phyloP scores from a whole-genome alignment of 768 basidiomycete genomes.

The Suillus discolor region DNA sequence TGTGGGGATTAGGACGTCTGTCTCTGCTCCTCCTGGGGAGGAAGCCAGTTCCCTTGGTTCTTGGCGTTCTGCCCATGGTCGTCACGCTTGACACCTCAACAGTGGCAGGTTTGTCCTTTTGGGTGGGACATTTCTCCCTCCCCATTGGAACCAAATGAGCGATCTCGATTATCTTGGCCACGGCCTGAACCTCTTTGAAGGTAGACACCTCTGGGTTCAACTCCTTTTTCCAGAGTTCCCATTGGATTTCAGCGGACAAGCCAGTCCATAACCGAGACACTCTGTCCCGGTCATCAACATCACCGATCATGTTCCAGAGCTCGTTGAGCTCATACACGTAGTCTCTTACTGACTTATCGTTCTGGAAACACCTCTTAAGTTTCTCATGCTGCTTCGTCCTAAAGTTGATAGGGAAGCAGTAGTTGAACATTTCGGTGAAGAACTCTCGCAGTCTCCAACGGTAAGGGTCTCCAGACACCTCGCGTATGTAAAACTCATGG shows the following conservation, averaged over 20 bases:
- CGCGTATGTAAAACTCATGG: slow-evolving; percentile 34
- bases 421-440: slow-evolving; percentile 37
- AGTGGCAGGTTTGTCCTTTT: background rate
- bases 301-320: slow-evolving; percentile 36
- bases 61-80: too few species aligned
- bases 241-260: slow-evolving; percentile 25
- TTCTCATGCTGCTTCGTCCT: slow-evolving; percentile 25
- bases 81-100: too few species aligned
- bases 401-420: slow-evolving; percentile 36
- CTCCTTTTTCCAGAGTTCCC: slow-evolving; percentile 26
- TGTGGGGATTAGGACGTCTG: too few species aligned
- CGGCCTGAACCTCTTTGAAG: slow-evolving; percentile 30
- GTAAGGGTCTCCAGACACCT: slow-evolving; percentile 25
- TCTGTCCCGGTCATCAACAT: slow-evolving; percentile 27
- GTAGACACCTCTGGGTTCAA: slow-evolving; percentile 5
- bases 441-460: slow-evolving; percentile 33
- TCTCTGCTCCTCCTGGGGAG: too few species aligned
- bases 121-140: background rate
- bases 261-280: slow-evolving; percentile 41
- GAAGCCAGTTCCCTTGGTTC: too few species aligned
- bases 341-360: slow-evolving; percentile 28
- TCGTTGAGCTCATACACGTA: slow-evolving; percentile 38
- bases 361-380: slow-evolving; percentile 26
- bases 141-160: slow-evolving; percentile 13
- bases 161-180: slow-evolving; percentile 36